Conservation (phyloP, 345 rosid species). For the Euphorbia peplus region DNA sequence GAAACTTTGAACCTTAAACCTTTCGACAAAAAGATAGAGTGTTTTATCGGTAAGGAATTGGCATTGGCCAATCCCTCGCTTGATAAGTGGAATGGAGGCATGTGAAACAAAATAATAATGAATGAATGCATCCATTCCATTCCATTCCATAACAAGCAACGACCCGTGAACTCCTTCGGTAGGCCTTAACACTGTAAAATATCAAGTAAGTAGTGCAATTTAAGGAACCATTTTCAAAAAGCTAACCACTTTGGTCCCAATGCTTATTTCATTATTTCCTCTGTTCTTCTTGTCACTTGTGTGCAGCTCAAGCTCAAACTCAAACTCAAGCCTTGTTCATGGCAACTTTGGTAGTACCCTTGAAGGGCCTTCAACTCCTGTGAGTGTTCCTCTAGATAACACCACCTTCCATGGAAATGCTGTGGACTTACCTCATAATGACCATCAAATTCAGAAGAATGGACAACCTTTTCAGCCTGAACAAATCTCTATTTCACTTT, state of each 20-base stretch:
- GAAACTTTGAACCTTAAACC: too few relatives aligned
- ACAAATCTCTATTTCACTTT: slow-evolving; percentile 80
- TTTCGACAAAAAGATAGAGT: too few relatives aligned
- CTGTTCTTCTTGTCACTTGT: slow-evolving; percentile 4
- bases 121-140: background rate
- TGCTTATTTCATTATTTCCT: background rate
- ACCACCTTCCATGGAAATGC: slow-evolving; percentile 43
- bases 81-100: background rate
- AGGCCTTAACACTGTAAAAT: background rate
- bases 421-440: slow-evolving; percentile 68
- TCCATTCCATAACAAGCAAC: background rate
- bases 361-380: slow-evolving; percentile 75
- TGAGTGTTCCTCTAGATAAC: slow-evolving; percentile 56
- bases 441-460: slow-evolving; percentile 47
- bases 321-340: slow-evolving; percentile 12
- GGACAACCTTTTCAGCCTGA: slow-evolving; percentile 49
- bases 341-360: slow-evolving; percentile 49
- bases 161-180: background rate
- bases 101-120: background rate
- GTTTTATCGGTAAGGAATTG: too few relatives aligned
- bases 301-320: background rate
- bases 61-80: too few relatives aligned
- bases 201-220: too few relatives aligned
- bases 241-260: background rate
- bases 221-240: background rate